A percentile compares a stretch with the other conserved stretches of the same genome.
These are phyloP conservation scores for Naegleria gruberi DNA, from an alignment of 208 protist species.

Conservation along the genomic window DNA sequence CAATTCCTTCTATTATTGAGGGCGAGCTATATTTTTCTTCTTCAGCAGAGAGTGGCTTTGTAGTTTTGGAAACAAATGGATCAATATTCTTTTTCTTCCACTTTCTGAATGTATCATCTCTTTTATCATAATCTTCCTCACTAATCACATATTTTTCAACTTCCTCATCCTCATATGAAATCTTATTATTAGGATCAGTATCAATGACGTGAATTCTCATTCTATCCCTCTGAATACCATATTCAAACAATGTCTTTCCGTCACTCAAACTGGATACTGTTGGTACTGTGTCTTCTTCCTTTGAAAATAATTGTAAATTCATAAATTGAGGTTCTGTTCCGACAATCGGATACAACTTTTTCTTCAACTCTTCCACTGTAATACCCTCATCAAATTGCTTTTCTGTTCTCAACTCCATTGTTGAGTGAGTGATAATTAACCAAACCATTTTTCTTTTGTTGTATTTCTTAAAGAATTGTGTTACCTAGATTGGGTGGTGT, in stretches of 20 bases:
- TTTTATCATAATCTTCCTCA: constrained; percentile 75
- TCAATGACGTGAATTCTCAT: constrained; percentile 72
- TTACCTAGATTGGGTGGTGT: too few relatives aligned
- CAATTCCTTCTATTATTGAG: constrained; percentile 43
- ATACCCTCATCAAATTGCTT: constrained; percentile 67
- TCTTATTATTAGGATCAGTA: constrained; percentile 54
- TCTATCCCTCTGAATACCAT: constrained; percentile 63
- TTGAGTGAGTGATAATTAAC: constrained; percentile 67
- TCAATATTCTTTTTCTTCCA: constrained; percentile 65
- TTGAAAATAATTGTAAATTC: constrained; percentile 65
- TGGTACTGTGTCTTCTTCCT: constrained; percentile 44
- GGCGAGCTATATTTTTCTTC: constrained; percentile 61
- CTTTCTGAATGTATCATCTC: constrained; percentile 59
- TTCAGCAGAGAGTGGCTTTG: constrained; percentile 40
- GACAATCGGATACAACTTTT: constrained; percentile 65
- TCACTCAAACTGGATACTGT: constrained; percentile 56
- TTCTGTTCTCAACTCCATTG: constrained; percentile 61
- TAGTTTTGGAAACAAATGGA: constrained; percentile 40
- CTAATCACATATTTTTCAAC: constrained; percentile 80
- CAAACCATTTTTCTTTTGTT: not conserved
- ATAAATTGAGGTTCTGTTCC: constrained; percentile 56
- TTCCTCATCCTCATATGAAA: constrained; percentile 68
- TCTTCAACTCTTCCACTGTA: constrained; percentile 63
- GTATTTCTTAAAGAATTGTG: not conserved
- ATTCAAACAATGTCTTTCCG: constrained; percentile 66